A percentile compares a stretch with the other conserved stretches of the same genome.
These are phyloP conservation scores for Sugiyamaella americana DNA, from an alignment of 805 yeast genomes.

Conservation along the genomic window DNA sequence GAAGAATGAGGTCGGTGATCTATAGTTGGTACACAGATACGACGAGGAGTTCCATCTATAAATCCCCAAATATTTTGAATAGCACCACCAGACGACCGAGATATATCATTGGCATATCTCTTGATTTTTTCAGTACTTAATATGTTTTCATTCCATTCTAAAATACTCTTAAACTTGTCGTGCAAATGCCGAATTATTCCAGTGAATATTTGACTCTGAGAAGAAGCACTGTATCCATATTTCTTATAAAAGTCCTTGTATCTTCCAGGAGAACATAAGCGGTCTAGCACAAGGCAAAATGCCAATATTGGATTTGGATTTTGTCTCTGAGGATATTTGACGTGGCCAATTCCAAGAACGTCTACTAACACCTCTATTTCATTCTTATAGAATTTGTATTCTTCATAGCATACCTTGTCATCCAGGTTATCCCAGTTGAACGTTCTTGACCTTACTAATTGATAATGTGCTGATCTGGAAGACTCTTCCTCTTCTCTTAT, in stretches of 20 bases:
- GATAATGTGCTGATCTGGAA: neutral
- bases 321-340: neutral
- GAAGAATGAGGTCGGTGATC: neutral
- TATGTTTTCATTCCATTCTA: neutral
- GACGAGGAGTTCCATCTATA: neutral
- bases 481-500: too few species aligned
- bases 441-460: neutral
- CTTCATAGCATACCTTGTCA: neutral
- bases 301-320: neutral
- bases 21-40: neutral
- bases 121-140: neutral
- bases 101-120: neutral
- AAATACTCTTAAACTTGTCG: neutral
- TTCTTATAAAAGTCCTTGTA: neutral
- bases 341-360: neutral
- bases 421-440: neutral
- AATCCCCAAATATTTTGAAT: neutral
- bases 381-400: neutral
- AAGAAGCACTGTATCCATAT: neutral
- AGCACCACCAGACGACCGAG: neutral
- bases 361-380: neutral
- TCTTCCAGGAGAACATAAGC: neutral
- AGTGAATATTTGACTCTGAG: neutral
- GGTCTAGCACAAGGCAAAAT: neutral
- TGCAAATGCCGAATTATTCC: neutral